A percentile compares a stretch with the other conserved stretches of the same genome.
phyloP scores from a whole-genome alignment of 2,329 filamentous ascomycete genomes.

The Aspergillus novofumigatus region DNA sequence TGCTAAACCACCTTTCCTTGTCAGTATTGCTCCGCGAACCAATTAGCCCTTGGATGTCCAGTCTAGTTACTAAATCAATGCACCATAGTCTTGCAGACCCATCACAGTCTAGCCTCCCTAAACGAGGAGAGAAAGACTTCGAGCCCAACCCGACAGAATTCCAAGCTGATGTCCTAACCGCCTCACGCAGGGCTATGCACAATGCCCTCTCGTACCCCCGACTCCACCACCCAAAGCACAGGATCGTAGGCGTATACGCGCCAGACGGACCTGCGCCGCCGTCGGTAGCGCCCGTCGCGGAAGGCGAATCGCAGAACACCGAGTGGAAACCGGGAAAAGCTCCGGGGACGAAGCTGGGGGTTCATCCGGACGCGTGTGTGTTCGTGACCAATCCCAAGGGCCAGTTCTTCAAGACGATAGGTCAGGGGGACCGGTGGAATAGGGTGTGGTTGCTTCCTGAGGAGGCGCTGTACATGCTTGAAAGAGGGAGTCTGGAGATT shows the following conservation, averaged over 20 bases:
- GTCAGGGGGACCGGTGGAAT: conserved; percentile 61
- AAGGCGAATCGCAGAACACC: conserved; percentile 11
- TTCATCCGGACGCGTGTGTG: conserved; percentile 46
- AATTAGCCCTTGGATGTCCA: background rate
- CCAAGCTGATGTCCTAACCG: conserved; percentile 72
- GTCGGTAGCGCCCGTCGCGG: background rate
- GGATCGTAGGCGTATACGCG: conserved; percentile 69
- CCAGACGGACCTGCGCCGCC: conserved; percentile 47
- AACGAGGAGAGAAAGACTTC: conserved; percentile 95
- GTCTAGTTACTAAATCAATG: background rate
- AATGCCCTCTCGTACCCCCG: conserved; percentile 75
- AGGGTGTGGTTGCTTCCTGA: conserved; percentile 84
- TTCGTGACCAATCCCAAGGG: conserved; percentile 69
- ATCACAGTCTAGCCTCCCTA: conserved; percentile 58
- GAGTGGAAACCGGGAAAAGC: conserved; percentile 8
- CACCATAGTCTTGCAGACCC: conserved; percentile 29
- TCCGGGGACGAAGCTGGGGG: conserved; percentile 11
- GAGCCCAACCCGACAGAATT: conserved; percentile 84
- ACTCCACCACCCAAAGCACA: conserved; percentile 64
- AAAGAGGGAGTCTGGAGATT: conserved; percentile 81
- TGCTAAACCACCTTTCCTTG: conserved; percentile 57
- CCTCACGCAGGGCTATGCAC: conserved; percentile 83
- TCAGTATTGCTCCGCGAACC: conserved; percentile 20
- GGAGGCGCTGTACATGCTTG: conserved; percentile 83
- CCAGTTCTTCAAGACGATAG: conserved; percentile 70